Evolutionary conservation across 2,329 filamentous ascomycete genomes (phyloP), one percentile per base, ranked within the genome.

Genomic region (Penicillium sclerotiorum): DNA sequence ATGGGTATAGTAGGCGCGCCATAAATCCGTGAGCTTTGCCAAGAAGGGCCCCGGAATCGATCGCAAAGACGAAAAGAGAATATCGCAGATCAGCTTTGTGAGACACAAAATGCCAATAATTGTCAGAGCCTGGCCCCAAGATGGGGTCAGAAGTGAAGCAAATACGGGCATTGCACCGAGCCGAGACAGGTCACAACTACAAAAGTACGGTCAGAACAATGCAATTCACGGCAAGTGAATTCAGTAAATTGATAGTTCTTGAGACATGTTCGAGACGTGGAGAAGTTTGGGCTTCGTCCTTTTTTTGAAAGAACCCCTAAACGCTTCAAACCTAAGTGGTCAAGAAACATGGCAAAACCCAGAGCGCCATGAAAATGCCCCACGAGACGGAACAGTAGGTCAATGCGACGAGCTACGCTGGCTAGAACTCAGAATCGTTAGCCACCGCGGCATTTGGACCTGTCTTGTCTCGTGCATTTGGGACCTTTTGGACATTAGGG

Each of bases 1-100:
- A 37, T 47, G 41, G 9, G 53, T 50, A 35, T 54, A 52, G 33
- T 44, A 17, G 5, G 50, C 50, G 15, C 55, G 55, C 52, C 57
- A 58, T 8, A 56, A 8, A 45, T 59, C 22, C 6, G 55, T 59
- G 15, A 46, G 17, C 43, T 52, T 58, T 30, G 57, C 55, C n/a
- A 56, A 15, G 12, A 47, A 11, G 9, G 57, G 57, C 11, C 57
- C 55, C 9, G 57, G 57, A 22, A 59, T 46, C 11, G 27, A 8
- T 28, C 46, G 53, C 47, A 56, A 30, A 1, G 40, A 43, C 9
- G 56, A 57, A 21, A 55, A 30, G 12, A 50, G 49, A 9, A 45
- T 21, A 35, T 56, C 45, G 33, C 44, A 53, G 12, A 48, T 32
- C 21, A 56, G 13, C 28, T 53, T 56, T 35, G 44, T 50, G 38